phyloP scores from a whole-genome alignment of 306 rosid species.

The Crataegus laevigata region DNA sequence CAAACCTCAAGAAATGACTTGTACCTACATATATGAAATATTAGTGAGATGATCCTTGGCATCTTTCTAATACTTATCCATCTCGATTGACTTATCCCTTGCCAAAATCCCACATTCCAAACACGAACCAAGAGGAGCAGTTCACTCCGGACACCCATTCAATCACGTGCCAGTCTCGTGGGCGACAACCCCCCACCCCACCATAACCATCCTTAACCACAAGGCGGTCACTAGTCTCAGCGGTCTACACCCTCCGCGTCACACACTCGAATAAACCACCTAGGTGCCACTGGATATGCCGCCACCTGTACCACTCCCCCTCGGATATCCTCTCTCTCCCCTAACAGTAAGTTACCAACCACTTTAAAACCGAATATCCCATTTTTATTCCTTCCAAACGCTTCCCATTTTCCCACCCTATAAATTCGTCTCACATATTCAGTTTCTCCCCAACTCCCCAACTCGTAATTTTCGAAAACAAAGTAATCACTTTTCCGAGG shows the following conservation, averaged over 20 bases:
- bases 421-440: background rate
- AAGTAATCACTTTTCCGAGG: background rate
- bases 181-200: background rate
- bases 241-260: constrained; percentile 11
- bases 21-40: no score
- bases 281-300: constrained; percentile 27
- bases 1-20: no score
- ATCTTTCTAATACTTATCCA: background rate
- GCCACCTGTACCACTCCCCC: constrained; percentile 1
- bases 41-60: background rate
- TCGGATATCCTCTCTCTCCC: constrained; percentile 6
- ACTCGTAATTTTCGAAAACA: no score
- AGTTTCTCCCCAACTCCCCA: background rate
- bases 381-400: background rate
- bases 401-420: background rate
- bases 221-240: background rate
- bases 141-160: background rate
- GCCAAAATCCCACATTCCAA: background rate
- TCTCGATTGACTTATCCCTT: background rate
- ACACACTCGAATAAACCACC: constrained; percentile 9
- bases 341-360: background rate
- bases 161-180: constrained; percentile 43
- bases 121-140: background rate
- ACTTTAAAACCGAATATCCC: constrained; percentile 20
- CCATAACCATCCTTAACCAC: background rate